Evolutionary conservation across 2,329 filamentous ascomycete species (phyloP).

Genomic region (Canariomyces notabilis): DNA sequence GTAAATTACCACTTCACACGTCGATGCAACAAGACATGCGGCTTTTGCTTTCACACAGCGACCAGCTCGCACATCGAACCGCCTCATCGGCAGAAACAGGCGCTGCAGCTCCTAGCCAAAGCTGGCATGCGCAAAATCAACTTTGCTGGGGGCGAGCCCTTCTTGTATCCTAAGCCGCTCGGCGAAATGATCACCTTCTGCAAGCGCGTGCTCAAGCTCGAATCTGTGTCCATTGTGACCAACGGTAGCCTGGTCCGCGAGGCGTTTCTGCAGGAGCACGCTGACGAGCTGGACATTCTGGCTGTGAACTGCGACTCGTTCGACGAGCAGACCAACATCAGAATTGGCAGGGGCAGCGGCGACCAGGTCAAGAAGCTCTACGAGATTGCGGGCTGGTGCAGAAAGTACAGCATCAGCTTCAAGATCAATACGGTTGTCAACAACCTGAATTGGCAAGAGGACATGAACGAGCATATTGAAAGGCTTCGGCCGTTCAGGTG

Average conservation of each 20-base stretch:
- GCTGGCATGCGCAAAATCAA: constrained; percentile 31
- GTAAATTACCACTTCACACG: constrained; percentile 22
- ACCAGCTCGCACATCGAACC: constrained; percentile 41
- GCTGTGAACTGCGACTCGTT: constrained; percentile 54
- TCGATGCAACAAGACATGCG: constrained; percentile 31
- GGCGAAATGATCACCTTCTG: constrained; percentile 39
- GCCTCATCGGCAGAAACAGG: constrained; percentile 39
- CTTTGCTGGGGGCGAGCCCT: constrained; percentile 33
- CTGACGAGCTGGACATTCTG: constrained; percentile 46
- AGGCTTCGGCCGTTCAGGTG: constrained; percentile 45
- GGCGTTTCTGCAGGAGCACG: constrained; percentile 39
- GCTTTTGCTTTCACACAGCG: constrained; percentile 54
- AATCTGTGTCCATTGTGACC: constrained; percentile 49
- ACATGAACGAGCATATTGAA: constrained; percentile 39
- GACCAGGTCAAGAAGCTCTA: constrained; percentile 42
- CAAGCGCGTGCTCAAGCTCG: constrained; percentile 44
- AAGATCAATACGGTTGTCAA: constrained; percentile 55
- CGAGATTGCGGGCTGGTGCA: constrained; percentile 41
- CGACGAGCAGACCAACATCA: constrained; percentile 43
- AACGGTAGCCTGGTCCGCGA: constrained; percentile 46
- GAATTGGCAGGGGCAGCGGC: constrained; percentile 47
- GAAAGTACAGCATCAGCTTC: constrained; percentile 45
- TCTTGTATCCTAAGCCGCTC: constrained; percentile 33
- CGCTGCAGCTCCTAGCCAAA: constrained; percentile 40
- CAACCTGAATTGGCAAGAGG: constrained; percentile 44